Evolutionary conservation across 1,284 basidiomycete genomes (phyloP).

Genomic region (Ustilago esculenta): DNA sequence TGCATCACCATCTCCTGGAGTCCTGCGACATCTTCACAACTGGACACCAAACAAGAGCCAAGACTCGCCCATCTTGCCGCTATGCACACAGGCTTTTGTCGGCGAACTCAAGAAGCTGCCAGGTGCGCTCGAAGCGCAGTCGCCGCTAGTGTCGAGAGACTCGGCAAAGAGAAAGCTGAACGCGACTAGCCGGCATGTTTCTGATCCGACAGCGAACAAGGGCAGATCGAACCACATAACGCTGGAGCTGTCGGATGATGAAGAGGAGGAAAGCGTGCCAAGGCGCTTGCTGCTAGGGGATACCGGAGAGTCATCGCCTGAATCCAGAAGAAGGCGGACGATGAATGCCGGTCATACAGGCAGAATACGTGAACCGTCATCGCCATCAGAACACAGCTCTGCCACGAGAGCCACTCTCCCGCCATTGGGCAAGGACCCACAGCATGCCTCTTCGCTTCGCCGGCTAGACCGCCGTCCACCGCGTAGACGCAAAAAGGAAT

Average conservation of each 20-base stretch:
- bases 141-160: conserved; percentile 23
- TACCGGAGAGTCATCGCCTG: conserved; percentile 34
- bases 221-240: conserved; percentile 8
- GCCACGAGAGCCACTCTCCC: not conserved
- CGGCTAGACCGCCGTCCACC: conserved; percentile 26
- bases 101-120: conserved; percentile 45
- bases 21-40: conserved; percentile 26
- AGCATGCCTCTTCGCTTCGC: conserved; percentile 11
- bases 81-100: conserved; percentile 48
- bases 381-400: conserved; percentile 9
- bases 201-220: conserved; percentile 15
- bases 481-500: conserved; percentile 41
- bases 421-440: conserved; percentile 6
- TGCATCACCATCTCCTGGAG: conserved; percentile 39
- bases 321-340: conserved; percentile 31
- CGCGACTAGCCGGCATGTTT: conserved; percentile 10
- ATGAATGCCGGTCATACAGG: conserved; percentile 43
- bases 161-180: conserved; percentile 25
- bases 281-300: conserved; percentile 34
- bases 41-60: conserved; percentile 39
- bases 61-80: conserved; percentile 36
- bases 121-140: conserved; percentile 22
- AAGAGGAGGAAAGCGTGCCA: conserved; percentile 12
- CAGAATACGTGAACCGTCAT: conserved; percentile 14
- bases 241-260: conserved; percentile 23